Conservation (phyloP, 2,329 filamentous ascomycete genomes). For the Alternaria longipes region DNA sequence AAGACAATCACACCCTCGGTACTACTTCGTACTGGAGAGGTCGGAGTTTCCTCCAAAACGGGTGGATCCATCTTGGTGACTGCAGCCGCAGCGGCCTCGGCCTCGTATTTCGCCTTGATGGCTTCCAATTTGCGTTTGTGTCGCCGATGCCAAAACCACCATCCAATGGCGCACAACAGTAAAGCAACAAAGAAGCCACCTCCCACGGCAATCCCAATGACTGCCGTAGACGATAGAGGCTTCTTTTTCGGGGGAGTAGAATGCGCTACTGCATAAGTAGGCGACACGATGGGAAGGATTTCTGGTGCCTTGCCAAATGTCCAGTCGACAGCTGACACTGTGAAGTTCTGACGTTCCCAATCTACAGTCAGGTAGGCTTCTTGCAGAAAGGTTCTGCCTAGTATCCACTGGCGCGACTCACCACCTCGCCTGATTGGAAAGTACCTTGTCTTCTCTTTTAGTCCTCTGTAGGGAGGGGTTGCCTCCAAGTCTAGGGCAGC, state of each 20-base stretch:
- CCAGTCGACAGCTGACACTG: conserved; percentile 54
- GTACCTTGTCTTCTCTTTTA: conserved; percentile 70
- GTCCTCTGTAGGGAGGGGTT: conserved; percentile 60
- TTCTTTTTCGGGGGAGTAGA: conserved; percentile 2
- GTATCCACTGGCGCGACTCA: conserved; percentile 64
- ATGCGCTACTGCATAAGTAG: conserved; percentile 28
- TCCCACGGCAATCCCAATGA: conserved; percentile 57
- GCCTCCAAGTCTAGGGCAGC: conserved; percentile 60
- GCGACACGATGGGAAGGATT: conserved; percentile 47
- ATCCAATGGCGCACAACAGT: conserved; percentile 39
- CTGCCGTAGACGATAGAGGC: conserved; percentile 45
- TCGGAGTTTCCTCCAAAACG: conserved; percentile 35
- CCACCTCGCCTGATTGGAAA: conserved; percentile 70
- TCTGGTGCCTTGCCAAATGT: conserved; percentile 35
- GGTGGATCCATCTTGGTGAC: conserved; percentile 30
- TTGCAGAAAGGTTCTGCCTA: conserved; percentile 75
- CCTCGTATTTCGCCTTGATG: conserved; percentile 38
- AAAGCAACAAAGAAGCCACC: conserved; percentile 46
- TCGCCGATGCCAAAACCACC: conserved; percentile 48
- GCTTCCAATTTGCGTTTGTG: conserved; percentile 31
- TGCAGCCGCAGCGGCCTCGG: conserved; percentile 31
- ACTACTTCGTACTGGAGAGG: conserved; percentile 32
- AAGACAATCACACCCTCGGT: conserved; percentile 47
- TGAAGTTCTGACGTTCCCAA: conserved; percentile 59
- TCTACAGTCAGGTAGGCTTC: conserved; percentile 66